phyloP scores from a whole-genome alignment of 345 rosid species.

The Balakata baccata region DNA sequence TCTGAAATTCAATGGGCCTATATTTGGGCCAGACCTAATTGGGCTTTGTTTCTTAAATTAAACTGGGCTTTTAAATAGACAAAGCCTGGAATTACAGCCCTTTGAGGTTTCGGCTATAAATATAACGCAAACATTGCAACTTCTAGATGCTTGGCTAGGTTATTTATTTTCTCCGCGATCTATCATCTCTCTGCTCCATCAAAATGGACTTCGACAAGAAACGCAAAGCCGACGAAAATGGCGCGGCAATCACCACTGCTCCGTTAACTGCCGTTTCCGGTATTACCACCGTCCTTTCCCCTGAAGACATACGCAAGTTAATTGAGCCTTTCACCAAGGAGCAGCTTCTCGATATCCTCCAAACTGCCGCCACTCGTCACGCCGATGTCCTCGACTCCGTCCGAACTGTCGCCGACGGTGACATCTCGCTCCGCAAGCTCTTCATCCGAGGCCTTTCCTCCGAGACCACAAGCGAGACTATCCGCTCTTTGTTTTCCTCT shows the following conservation, averaged over 20 bases:
- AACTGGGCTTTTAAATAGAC: background rate
- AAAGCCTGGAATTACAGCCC: background rate
- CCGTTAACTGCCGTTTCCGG: background rate
- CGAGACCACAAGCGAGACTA: slow-evolving; percentile 27
- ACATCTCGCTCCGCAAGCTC: slow-evolving; percentile 27
- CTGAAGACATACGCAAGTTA: slow-evolving; percentile 29
- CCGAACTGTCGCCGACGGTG: slow-evolving; percentile 25
- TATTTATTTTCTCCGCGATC: background rate
- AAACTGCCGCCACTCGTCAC: slow-evolving; percentile 24
- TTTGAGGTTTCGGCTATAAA: background rate
- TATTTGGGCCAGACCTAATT: no score
- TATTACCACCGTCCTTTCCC: slow-evolving; percentile 4
- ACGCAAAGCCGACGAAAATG: slow-evolving; percentile 33
- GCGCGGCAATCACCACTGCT: background rate
- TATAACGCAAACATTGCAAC: background rate
- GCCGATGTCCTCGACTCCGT: slow-evolving; percentile 32
- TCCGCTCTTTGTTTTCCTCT: slow-evolving; percentile 22
- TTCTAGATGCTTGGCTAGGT: background rate
- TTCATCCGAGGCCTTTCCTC: slow-evolving; percentile 26
- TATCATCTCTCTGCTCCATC: background rate
- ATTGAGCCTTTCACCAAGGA: slow-evolving; percentile 31
- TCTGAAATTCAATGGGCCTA: no score
- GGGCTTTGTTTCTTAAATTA: no score
- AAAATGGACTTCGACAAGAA: slow-evolving; percentile 31
- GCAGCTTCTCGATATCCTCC: slow-evolving; percentile 29